phyloP scores from a whole-genome alignment of 78 protist genomes.

The Dictyostelium discoideum region DNA sequence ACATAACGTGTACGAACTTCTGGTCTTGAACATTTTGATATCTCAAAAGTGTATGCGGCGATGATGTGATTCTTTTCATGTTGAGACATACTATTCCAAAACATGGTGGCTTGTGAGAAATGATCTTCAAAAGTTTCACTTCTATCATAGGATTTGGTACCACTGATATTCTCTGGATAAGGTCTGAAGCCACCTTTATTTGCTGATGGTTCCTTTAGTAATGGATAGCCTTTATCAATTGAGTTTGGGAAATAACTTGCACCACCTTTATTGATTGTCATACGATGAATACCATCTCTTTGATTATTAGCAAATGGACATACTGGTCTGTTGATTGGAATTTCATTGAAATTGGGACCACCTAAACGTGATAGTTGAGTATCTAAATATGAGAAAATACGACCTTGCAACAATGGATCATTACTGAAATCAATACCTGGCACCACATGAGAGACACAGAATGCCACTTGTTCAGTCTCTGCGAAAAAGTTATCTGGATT shows the following conservation, averaged over 20 bases:
- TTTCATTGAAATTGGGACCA: slow-evolving; percentile 74
- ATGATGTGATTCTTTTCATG: slow-evolving; percentile 45
- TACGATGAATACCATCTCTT: slow-evolving; percentile 52
- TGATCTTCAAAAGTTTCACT: slow-evolving; percentile 27
- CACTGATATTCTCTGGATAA: slow-evolving; percentile 1
- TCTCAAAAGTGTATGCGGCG: slow-evolving; percentile 18
- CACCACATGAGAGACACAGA: slow-evolving; percentile 67
- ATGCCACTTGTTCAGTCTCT: slow-evolving; percentile 86
- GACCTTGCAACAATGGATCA: slow-evolving; percentile 64
- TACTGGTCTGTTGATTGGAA: slow-evolving; percentile 61
- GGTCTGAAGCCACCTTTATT: not conserved
- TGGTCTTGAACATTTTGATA: not conserved
- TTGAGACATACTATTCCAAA: slow-evolving; percentile 24
- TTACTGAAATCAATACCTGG: slow-evolving; percentile 81
- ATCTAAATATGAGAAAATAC: slow-evolving; percentile 72
- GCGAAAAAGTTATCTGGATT: slow-evolving; percentile 87
- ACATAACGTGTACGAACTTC: not conserved
- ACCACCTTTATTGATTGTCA: slow-evolving; percentile 1
- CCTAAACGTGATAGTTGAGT: slow-evolving; percentile 63
- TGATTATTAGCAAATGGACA: slow-evolving; percentile 72
- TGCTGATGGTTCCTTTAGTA: not conserved
- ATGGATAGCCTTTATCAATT: slow-evolving; percentile 6
- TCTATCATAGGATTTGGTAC: not conserved
- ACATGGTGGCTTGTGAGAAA: slow-evolving; percentile 36
- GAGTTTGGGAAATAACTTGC: slow-evolving; percentile 45